Conservation (phyloP, 768 basidiomycete genomes). For the Amanita jacksonii region DNA sequence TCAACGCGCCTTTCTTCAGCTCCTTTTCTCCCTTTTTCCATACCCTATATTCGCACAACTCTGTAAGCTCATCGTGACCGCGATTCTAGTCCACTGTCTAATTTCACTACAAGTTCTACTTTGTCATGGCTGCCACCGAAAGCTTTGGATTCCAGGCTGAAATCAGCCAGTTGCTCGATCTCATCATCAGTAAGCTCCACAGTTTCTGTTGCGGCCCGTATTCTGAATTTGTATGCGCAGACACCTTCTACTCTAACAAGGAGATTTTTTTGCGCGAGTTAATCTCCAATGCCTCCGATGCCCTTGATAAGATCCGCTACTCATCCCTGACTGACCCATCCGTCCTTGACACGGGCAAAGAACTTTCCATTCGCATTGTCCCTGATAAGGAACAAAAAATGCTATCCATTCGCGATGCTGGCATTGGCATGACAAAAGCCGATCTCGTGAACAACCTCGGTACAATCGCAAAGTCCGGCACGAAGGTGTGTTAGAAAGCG, state of each 20-base stretch:
- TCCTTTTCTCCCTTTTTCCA: conserved; percentile 17
- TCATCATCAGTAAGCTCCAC: conserved; percentile 84
- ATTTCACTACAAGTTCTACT: conserved; percentile 7
- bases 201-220: conserved; percentile 2
- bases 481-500: conserved; percentile 48
- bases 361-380: conserved; percentile 87
- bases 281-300: conserved; percentile 96
- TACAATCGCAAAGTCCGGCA: conserved; percentile 92
- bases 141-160: conserved; percentile 98
- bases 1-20: conserved; percentile 16
- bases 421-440: conserved; percentile 99
- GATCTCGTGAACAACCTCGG: conserved; percentile 99
- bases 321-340: conserved; percentile 90
- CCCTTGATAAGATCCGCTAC: conserved; percentile 98
- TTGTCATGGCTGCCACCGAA: conserved; percentile 58
- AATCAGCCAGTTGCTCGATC: conserved; percentile 96
- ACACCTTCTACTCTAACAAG: conserved; percentile 99
- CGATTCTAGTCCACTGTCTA: conserved; percentile 9
- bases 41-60: conserved; percentile 10
- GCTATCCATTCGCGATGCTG: conserved; percentile 86
- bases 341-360: conserved; percentile 83
- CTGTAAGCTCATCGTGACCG: neutral
- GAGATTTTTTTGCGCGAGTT: conserved; percentile 99
- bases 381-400: conserved; percentile 96
- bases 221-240: conserved; percentile 27